Base-by-base conservation (phyloP, 805 yeast genomes). In the Komagataella pastoris region DNA sequence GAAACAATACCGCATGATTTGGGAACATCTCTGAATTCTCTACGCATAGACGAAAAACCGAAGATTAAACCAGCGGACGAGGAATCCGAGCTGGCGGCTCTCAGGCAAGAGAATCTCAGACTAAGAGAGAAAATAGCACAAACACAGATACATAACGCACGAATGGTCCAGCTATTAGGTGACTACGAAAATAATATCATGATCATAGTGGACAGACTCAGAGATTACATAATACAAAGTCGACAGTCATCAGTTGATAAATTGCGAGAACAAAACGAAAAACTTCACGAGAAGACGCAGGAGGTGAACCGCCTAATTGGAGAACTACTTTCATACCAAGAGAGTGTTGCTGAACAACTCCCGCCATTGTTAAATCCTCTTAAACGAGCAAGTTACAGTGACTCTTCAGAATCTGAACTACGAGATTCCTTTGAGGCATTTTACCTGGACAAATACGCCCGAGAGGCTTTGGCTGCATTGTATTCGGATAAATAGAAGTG, bases 161-260 rank as follows among this genome's bases (percentile, higher is more conserved):
- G 40, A 17, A 24, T 50, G 17, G 24, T 54, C 17, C 45, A 19
- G 6, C 14, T 51, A n/a, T 36, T 55, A 3, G 51, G 40, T 17
- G 54, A 52, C 17, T 55, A 54, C 48, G 56, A 55, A 36, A 44
- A n/a, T 24, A 50, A 47, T n/a, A 49, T 54, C 3, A 5, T 43
- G 19, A 17, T 24, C 18, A 51, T 55, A 6, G 18, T 54, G n/a
- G 51, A 44, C 17, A 23, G 23, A 4, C 36, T 55, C 43, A 50
- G 51, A n/a, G 47, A 19, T 40, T 47, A 50, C 49, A 50, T 50
- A 8, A 18, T 24, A 24, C 40, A 30, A 14, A 30, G 14, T 10
- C 40, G 40, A 8, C 40, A 30, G 40, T 8, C 40, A 30, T 30
- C 40, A 14, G 40, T 30, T 30, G 40, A 10, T 30, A 30, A 30